These are phyloP conservation scores for Naganishia antarctica DNA, from an alignment of 768 basidiomycete genomes.

Conservation along the genomic window DNA sequence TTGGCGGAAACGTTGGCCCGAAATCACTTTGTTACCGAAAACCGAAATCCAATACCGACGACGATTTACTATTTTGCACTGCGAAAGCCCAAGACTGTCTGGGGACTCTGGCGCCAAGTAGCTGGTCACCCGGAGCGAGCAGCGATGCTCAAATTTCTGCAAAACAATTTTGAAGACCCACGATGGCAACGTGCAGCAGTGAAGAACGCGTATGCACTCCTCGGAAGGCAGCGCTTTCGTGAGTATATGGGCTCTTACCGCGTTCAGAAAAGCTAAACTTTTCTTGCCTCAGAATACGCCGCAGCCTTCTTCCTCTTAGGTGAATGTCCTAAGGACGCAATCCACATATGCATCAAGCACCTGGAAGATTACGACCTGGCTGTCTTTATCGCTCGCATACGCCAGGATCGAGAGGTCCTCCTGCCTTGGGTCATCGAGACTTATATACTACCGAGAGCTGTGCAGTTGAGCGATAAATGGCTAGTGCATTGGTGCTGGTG, in stretches of 20 bases:
- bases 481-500: constrained; percentile 95
- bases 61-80: constrained; percentile 92
- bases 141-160: constrained; percentile 83
- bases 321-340: constrained; percentile 79
- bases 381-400: constrained; percentile 73
- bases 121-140: constrained; percentile 85
- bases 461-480: constrained; percentile 84
- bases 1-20: constrained; percentile 59
- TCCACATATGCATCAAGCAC: constrained; percentile 81
- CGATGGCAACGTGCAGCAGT: constrained; percentile 88
- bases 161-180: constrained; percentile 76
- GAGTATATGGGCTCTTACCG: constrained; percentile 38
- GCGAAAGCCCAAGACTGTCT: constrained; percentile 83
- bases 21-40: constrained; percentile 82
- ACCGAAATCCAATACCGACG: constrained; percentile 80
- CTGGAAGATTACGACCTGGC: constrained; percentile 87
- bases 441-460: constrained; percentile 76
- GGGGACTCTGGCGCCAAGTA: constrained; percentile 92
- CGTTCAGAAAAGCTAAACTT: background rate
- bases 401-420: constrained; percentile 76
- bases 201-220: constrained; percentile 90
- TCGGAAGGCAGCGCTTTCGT: constrained; percentile 91
- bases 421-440: constrained; percentile 65
- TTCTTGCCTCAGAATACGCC: constrained; percentile 70
- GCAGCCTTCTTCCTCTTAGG: constrained; percentile 96